Base-by-base conservation (phyloP, 306 rosid genomes). In the Sicyos edulis region DNA sequence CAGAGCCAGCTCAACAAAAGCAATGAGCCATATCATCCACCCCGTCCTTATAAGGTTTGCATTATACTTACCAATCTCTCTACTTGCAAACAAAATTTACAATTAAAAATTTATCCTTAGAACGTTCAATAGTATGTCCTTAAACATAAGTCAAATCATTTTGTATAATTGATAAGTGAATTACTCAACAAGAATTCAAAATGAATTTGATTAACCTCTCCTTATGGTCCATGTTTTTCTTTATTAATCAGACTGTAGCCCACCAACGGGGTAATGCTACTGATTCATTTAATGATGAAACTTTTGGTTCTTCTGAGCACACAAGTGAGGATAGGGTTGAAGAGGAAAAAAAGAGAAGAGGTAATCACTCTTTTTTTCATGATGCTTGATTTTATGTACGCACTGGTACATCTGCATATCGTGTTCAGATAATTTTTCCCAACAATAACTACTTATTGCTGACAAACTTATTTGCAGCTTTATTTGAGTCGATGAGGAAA, bases 321-420 rank as follows among this genome's bases (percentile, higher is more conserved):
- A 81, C 97, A 57, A 83, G 77, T 72, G 99, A 88, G 77, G 97
- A 91, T 81, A 90, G 85, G 78, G 92, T 80, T 66, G 97, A 91
- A 82, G 99, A 93, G 84, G 99, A 93, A 81, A 87, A 87, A 71
- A 93, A 93, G 83, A 88, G 99, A 87, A 88, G 97, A 91, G 97
- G 99, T 93, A 83, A 17, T 71, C 72, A 22, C 72, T 44, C 54
- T 67, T 79, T 73, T 42, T 54, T 76, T 19, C 76, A 17, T 19
- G 44, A 69, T 26, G 29, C 29, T 26, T 26, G 29, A 26, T n/a
- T n/a, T n/a, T n/a, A n/a, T 1, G 29, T 26, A 14, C 15, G 1
- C 32, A 22, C 10, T 20, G 20, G 55, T 3, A 67, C 17, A 73
- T 44, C 24, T 16, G 11, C 45, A 22, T 5, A 55, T 26, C 1